Conservation (phyloP, 495 filamentous ascomycete genomes). For the Cladorrhinum samala region DNA sequence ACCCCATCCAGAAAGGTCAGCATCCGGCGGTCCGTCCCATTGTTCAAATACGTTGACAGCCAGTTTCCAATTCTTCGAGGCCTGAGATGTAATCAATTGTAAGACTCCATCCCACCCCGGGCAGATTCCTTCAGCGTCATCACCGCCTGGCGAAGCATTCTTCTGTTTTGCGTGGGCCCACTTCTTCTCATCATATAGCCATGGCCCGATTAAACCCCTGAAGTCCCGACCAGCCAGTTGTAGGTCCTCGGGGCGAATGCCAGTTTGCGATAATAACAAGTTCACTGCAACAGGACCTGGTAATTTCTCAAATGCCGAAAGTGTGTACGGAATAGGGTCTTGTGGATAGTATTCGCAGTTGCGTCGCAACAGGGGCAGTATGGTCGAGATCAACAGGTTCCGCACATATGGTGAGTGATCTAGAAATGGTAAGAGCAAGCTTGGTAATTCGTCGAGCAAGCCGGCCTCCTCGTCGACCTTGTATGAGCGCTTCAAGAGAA, state of each 20-base stretch:
- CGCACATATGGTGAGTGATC: slow-evolving; percentile 58
- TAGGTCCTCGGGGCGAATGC: slow-evolving; percentile 33
- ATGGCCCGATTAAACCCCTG: slow-evolving; percentile 70
- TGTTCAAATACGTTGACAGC: slow-evolving; percentile 58
- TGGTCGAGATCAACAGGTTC: slow-evolving; percentile 69
- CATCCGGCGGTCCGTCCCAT: slow-evolving; percentile 77
- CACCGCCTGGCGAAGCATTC: slow-evolving; percentile 2
- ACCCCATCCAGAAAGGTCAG: slow-evolving; percentile 69
- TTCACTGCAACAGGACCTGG: slow-evolving; percentile 58
- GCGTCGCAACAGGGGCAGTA: slow-evolving; percentile 73
- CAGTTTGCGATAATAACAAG: slow-evolving; percentile 60
- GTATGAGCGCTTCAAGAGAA: slow-evolving; percentile 70
- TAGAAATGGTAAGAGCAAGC: slow-evolving; percentile 70
- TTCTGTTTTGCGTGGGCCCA: slow-evolving; percentile 36
- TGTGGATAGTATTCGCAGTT: slow-evolving; percentile 77
- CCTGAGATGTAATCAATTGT: slow-evolving; percentile 59
- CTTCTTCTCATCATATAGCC: slow-evolving; percentile 66
- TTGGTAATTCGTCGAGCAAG: slow-evolving; percentile 63
- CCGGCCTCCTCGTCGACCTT: slow-evolving; percentile 74
- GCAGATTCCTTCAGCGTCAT: slow-evolving; percentile 22
- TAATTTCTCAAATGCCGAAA: slow-evolving; percentile 56
- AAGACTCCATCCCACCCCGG: slow-evolving; percentile 74
- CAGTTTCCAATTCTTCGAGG: slow-evolving; percentile 52
- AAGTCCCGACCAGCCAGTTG: slow-evolving; percentile 61
- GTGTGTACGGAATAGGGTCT: slow-evolving; percentile 46